A percentile compares a stretch with the other conserved stretches of the same genome.
phyloP scores from a whole-genome alignment of 768 basidiomycete genomes.

The Pholiota conissans region DNA sequence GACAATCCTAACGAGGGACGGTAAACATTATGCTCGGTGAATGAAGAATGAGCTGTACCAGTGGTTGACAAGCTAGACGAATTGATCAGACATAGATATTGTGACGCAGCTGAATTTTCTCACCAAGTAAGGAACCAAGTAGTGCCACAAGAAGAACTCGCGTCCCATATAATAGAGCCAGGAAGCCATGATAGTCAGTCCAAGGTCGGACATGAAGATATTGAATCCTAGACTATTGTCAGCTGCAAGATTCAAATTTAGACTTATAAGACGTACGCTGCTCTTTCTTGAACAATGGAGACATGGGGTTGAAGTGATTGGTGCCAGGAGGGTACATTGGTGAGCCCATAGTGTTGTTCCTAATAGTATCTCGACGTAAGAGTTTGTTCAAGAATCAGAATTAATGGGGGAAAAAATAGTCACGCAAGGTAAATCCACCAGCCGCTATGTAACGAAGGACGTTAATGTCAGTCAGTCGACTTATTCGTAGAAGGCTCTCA shows the following conservation, averaged over 20 bases:
- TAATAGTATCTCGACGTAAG: constrained; percentile 7
- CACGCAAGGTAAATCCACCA: constrained; percentile 37
- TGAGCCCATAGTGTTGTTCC: constrained; percentile 46
- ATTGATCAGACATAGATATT: background rate
- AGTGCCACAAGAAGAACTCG: constrained; percentile 29
- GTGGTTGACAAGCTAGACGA: constrained; percentile 39
- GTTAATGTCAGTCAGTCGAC: background rate
- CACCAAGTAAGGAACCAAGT: constrained; percentile 46
- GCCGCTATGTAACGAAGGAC: constrained; percentile 20
- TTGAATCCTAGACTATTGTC: constrained; percentile 14
- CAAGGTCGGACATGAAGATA: constrained; percentile 37
- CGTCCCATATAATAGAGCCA: constrained; percentile 24
- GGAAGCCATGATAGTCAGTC: constrained; percentile 24
- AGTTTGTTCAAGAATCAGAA: background rate
- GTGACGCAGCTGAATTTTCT: constrained; percentile 13
- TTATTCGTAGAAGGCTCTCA: constrained; percentile 9
- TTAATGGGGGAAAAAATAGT: constrained; percentile 1
- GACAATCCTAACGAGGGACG: constrained; percentile 24
- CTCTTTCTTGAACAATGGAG: constrained; percentile 39
- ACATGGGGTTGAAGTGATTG: constrained; percentile 41
- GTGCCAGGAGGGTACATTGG: constrained; percentile 49
- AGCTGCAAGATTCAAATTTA: background rate
- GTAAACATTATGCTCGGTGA: background rate
- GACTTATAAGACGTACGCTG: constrained; percentile 20
- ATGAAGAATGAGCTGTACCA: constrained; percentile 21